These are phyloP conservation scores for Colletotrichum limetticola DNA, from an alignment of 2,329 filamentous ascomycete species.

Conservation along the genomic window DNA sequence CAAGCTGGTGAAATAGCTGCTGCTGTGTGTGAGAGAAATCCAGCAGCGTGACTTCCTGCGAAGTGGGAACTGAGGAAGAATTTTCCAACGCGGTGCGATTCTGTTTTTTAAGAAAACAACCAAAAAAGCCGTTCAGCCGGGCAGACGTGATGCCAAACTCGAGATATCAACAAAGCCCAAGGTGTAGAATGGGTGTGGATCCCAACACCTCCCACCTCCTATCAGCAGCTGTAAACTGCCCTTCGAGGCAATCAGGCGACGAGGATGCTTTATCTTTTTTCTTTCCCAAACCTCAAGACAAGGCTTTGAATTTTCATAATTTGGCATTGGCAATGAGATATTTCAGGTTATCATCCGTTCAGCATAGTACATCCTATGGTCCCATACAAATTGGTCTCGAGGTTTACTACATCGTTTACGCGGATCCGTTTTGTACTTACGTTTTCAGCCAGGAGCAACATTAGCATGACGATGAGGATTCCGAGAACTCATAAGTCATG, in stretches of 20 bases:
- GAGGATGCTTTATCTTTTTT: neutral
- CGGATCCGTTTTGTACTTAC: neutral
- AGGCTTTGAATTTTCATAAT: neutral
- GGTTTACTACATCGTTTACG: too few relatives aligned
- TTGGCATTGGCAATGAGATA: neutral
- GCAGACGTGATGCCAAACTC: neutral
- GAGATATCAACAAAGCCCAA: neutral
- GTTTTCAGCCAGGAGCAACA: too few relatives aligned
- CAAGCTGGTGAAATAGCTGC: neutral
- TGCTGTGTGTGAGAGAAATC: neutral
- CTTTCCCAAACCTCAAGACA: neutral
- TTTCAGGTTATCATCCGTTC: too few relatives aligned
- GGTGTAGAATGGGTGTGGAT: neutral
- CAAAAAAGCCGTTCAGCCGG: neutral
- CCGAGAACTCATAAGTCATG: neutral
- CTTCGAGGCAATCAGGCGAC: neutral
- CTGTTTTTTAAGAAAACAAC: too few relatives aligned
- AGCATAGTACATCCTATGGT: too few relatives aligned
- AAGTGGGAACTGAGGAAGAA: slow-evolving; percentile 1
- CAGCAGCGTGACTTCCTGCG: neutral
- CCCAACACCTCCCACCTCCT: too few relatives aligned
- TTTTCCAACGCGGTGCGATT: neutral
- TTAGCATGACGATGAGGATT: neutral
- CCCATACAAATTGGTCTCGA: too few relatives aligned
- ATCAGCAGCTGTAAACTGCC: neutral